Percentiles rank a stretch among this genome's conserved stretches.
phyloP scores from a whole-genome alignment of 805 yeast species.

The Ogataea dorogensis region DNA sequence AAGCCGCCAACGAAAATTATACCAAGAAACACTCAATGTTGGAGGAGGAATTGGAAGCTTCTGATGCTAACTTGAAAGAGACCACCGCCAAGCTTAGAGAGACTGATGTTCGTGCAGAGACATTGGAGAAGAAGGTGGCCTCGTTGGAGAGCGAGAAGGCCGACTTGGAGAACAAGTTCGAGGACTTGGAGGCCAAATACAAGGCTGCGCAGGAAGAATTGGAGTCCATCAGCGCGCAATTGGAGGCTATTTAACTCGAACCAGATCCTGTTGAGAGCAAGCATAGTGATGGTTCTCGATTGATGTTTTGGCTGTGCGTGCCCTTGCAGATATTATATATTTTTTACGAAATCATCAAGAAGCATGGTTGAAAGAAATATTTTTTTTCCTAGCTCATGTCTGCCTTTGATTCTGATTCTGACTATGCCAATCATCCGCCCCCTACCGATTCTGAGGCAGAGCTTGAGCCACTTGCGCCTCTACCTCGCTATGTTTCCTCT shows the following conservation, averaged over 20 bases:
- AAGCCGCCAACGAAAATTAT: constrained; percentile 86
- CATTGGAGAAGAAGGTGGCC: constrained; percentile 88
- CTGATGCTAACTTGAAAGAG: constrained; percentile 87
- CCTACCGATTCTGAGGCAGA: constrained; percentile 35
- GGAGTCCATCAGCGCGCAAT: constrained; percentile 95
- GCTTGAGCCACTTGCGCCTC: constrained; percentile 19
- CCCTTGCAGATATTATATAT: constrained; percentile 13
- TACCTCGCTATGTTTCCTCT: constrained; percentile 20
- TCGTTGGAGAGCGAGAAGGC: constrained; percentile 92
- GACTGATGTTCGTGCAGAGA: constrained; percentile 94
- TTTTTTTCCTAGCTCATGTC: constrained; percentile 5
- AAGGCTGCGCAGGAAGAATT: constrained; percentile 85
- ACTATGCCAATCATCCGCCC: constrained; percentile 42
- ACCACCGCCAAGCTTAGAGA: constrained; percentile 93
- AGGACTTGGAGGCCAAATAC: constrained; percentile 82
- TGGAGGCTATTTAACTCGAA: constrained; percentile 61
- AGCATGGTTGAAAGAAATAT: constrained; percentile 9
- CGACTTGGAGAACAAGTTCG: constrained; percentile 85
- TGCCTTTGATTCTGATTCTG: constrained; percentile 25
- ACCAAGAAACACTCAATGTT: constrained; percentile 84
- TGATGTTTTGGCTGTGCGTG: constrained; percentile 5
- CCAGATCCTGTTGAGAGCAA: constrained; percentile 2
- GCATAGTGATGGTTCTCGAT: constrained; percentile 1
- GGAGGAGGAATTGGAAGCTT: constrained; percentile 88
- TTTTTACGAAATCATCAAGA: constrained; percentile 20